Evolutionary conservation across 306 rosid species (phyloP).

Genomic region (Pueraria montana): DNA sequence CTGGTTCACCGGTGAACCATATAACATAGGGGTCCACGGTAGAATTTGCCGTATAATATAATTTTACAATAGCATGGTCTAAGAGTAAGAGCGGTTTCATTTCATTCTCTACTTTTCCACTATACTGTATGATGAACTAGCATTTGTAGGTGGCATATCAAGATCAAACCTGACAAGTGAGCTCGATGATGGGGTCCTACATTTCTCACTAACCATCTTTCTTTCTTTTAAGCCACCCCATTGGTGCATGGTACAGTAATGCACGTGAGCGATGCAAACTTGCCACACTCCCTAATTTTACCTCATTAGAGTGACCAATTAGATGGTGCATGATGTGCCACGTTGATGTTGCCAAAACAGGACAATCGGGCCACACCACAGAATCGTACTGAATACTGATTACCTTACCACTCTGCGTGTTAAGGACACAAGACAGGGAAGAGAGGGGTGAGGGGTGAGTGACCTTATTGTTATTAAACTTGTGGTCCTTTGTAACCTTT

Average conservation of each 20-base stretch:
- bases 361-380: conserved; percentile 37
- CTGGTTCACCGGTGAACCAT: too few relatives aligned
- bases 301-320: background rate
- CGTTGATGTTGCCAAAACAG: conserved; percentile 42
- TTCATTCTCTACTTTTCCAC: background rate
- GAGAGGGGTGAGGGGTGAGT: background rate
- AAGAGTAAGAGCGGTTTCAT: too few relatives aligned
- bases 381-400: background rate
- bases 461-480: background rate
- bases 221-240: conserved; percentile 5
- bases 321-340: conserved; percentile 58
- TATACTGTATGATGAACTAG: conserved; percentile 15
- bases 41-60: too few relatives aligned
- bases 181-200: conserved; percentile 47
- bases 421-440: background rate
- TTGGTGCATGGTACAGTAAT: conserved; percentile 50
- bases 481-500: conserved; percentile 48
- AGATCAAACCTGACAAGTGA: conserved; percentile 52
- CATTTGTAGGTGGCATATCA: conserved; percentile 57
- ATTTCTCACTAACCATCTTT: background rate
- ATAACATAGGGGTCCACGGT: too few relatives aligned
- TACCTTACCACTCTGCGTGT: background rate
- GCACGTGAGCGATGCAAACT: conserved; percentile 65
- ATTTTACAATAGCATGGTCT: too few relatives aligned
- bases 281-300: background rate